Conservation (phyloP, 2,329 filamentous ascomycete species). For the Aspergillus piperis region DNA sequence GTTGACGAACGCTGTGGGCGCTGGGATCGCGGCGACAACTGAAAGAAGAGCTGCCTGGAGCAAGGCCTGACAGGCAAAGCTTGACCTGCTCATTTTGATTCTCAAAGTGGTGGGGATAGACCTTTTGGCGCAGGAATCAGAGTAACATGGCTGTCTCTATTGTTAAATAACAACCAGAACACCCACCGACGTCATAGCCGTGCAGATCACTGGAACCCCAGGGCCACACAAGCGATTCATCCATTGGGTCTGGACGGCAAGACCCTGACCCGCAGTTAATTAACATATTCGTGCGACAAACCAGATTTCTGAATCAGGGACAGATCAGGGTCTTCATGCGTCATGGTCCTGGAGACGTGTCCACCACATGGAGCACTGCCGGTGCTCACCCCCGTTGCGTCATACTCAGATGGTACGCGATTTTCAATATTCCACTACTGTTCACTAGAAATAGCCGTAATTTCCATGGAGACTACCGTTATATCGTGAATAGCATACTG, state of each 20-base stretch:
- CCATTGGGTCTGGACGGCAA: not conserved
- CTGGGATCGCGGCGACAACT: constrained; percentile 2
- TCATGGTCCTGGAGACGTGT: not conserved
- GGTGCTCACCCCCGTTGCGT: not conserved
- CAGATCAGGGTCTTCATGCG: not conserved
- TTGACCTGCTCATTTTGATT: not conserved
- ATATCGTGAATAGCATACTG: too few species aligned
- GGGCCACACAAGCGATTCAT: not conserved
- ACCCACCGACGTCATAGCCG: not conserved
- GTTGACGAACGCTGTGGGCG: not conserved
- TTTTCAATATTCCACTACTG: too few species aligned
- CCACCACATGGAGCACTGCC: not conserved
- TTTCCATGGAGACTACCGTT: too few species aligned
- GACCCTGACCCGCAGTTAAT: not conserved
- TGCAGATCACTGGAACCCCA: not conserved
- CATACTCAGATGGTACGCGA: not conserved
- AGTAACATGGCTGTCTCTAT: not conserved
- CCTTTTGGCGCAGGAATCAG: not conserved
- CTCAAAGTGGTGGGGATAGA: not conserved
- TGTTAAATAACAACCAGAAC: not conserved
- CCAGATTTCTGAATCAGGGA: not conserved
- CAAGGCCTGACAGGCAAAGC: not conserved
- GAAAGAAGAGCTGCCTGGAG: not conserved
- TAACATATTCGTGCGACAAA: not conserved
- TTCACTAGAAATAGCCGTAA: too few species aligned